phyloP scores from a whole-genome alignment of 495 filamentous ascomycete species.

The Podospora pseudoanserina region DNA sequence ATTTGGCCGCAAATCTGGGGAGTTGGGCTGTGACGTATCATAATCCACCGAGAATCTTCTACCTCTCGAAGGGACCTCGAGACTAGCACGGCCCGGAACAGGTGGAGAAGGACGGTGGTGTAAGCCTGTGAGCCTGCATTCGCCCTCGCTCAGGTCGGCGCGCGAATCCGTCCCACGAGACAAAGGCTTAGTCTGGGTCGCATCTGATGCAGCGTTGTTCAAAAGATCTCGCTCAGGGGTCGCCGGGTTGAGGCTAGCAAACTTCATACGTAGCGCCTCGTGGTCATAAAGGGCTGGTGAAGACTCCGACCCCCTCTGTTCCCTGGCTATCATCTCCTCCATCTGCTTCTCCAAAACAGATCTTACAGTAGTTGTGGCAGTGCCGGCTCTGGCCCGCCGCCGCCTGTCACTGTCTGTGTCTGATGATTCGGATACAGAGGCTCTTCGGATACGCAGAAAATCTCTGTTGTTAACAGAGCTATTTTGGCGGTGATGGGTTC shows the following conservation, averaged over 20 bases:
- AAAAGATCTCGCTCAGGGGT: conserved; percentile 30
- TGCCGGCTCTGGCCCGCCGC: conserved; percentile 35
- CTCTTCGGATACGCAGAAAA: conserved; percentile 36
- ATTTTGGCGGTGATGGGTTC: conserved; percentile 45
- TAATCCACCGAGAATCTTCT: conserved; percentile 40
- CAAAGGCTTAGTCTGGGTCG: conserved; percentile 16
- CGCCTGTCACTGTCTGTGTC: conserved; percentile 45
- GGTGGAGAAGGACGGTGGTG: conserved; percentile 25
- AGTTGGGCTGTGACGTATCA: conserved; percentile 40
- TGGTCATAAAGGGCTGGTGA: conserved; percentile 28
- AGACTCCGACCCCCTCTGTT: conserved; percentile 39
- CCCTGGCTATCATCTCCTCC: conserved; percentile 58
- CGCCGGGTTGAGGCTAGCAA: conserved; percentile 24
- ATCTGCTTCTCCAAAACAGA: conserved; percentile 65
- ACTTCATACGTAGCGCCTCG: conserved; percentile 30
- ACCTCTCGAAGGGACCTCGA: conserved; percentile 37
- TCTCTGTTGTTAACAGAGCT: conserved; percentile 40
- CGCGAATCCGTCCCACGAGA: conserved; percentile 32
- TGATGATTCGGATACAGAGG: conserved; percentile 45
- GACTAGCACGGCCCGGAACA: conserved; percentile 36
- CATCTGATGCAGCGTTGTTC: conserved; percentile 17
- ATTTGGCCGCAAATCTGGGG: conserved; percentile 33
- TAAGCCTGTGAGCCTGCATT: conserved; percentile 17
- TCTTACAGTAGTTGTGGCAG: conserved; percentile 36
- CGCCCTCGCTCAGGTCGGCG: conserved; percentile 34